phyloP scores from a whole-genome alignment of 345 rosid genomes.

The Populus euphratica region DNA sequence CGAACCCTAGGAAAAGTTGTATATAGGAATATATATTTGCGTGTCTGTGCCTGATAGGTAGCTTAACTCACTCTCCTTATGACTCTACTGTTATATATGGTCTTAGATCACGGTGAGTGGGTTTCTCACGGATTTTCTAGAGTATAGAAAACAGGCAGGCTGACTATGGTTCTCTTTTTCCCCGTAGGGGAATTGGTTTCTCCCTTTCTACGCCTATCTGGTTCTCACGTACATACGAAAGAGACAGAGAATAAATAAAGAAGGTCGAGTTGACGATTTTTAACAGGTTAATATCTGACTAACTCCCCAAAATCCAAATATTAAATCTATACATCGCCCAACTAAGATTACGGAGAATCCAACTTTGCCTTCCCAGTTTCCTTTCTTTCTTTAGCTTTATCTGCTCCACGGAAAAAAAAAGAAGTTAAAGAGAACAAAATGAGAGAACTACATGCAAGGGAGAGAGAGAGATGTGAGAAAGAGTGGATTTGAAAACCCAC shows the following conservation, averaged over 20 bases:
- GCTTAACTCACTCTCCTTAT: background rate
- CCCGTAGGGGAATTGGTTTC: constrained; percentile 11
- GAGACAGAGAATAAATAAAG: constrained; percentile 11
- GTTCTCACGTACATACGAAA: constrained; percentile 23
- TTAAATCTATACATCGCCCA: constrained; percentile 14
- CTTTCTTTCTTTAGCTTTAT: constrained; percentile 12
- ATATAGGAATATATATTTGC: background rate
- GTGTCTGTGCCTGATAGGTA: background rate
- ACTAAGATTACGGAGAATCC: constrained; percentile 36
- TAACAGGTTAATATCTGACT: constrained; percentile 15
- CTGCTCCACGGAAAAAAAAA: constrained; percentile 26
- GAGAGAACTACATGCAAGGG: background rate
- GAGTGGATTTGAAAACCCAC: constrained; percentile 5
- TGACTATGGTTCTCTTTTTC: constrained; percentile 9
- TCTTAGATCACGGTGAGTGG: background rate
- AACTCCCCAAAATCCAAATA: constrained; percentile 3
- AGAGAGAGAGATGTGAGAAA: background rate
- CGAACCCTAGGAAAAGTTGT: constrained; percentile 18
- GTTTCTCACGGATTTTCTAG: background rate
- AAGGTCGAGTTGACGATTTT: constrained; percentile 25
- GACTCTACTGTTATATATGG: background rate
- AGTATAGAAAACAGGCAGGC: background rate
- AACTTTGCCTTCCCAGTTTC: constrained; percentile 23
- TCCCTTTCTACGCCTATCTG: background rate
- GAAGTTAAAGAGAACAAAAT: background rate